Conservation (phyloP, 306 rosid genomes). For the Canavalia gladiata region DNA sequence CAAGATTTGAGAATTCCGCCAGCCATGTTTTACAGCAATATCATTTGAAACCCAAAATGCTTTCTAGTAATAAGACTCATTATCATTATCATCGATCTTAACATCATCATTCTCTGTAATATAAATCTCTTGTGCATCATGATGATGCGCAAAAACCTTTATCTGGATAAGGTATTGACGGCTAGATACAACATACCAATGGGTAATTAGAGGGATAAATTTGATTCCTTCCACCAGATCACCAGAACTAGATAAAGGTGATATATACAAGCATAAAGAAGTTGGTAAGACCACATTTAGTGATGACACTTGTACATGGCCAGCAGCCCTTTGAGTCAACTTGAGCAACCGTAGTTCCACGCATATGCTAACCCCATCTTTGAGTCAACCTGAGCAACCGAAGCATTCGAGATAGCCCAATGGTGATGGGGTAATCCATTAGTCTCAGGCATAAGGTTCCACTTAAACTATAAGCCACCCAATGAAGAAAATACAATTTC, state of each 20-base stretch:
- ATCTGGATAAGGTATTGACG: slow-evolving; percentile 84
- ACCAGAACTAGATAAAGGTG: slow-evolving; percentile 68
- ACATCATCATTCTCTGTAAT: slow-evolving; percentile 89
- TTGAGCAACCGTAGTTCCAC: slow-evolving; percentile 63
- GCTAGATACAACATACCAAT: slow-evolving; percentile 83
- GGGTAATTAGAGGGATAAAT: slow-evolving; percentile 57
- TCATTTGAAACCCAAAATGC: slow-evolving; percentile 66
- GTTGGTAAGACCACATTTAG: slow-evolving; percentile 85
- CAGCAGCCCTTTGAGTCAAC: slow-evolving; percentile 90
- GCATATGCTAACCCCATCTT: slow-evolving; percentile 73
- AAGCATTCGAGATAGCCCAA: slow-evolving; percentile 88
- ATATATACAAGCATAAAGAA: slow-evolving; percentile 63
- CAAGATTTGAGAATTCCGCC: slow-evolving; percentile 72
- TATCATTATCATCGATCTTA: slow-evolving; percentile 67
- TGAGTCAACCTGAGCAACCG: slow-evolving; percentile 78
- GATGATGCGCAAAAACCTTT: slow-evolving; percentile 77
- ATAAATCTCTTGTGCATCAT: slow-evolving; percentile 80
- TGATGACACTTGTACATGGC: slow-evolving; percentile 86
- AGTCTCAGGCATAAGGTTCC: slow-evolving; percentile 75
- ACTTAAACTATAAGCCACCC: slow-evolving; percentile 91
- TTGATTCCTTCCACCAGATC: slow-evolving; percentile 64
- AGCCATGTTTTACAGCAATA: slow-evolving; percentile 66
- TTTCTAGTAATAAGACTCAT: slow-evolving; percentile 66
- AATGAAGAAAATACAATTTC: slow-evolving; percentile 94
- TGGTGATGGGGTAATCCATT: slow-evolving; percentile 72